A percentile compares a stretch with the other conserved stretches of the same genome.
Evolutionary conservation across 352 stramenopile genomes (phyloP).

Genomic region (Phytophthora syringae): DNA sequence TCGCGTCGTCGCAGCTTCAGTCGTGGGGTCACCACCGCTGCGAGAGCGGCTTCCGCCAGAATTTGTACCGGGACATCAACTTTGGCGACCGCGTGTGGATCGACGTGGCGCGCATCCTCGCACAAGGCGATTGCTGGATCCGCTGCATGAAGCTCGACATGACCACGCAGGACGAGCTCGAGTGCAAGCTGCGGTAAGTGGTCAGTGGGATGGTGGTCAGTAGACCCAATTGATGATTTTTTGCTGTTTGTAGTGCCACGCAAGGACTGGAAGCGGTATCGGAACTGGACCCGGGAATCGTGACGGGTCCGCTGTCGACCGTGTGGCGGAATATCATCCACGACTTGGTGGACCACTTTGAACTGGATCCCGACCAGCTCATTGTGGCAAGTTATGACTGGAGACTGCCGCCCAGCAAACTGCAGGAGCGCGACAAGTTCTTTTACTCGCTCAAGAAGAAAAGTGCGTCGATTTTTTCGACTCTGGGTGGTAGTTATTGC

Average conservation of each 20-base stretch:
- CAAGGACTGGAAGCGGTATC: slow-evolving; percentile 68
- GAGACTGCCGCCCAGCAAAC: slow-evolving; percentile 70
- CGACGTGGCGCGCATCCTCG: slow-evolving; percentile 71
- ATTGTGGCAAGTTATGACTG: slow-evolving; percentile 85
- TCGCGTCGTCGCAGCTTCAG: slow-evolving; percentile 81
- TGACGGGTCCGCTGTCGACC: slow-evolving; percentile 75
- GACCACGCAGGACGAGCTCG: slow-evolving; percentile 67
- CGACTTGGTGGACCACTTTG: slow-evolving; percentile 74
- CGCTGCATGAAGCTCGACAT: slow-evolving; percentile 79
- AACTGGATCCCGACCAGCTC: slow-evolving; percentile 68
- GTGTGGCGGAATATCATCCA: slow-evolving; percentile 75
- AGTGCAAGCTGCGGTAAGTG: slow-evolving; percentile 75
- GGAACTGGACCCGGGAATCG: slow-evolving; percentile 77
- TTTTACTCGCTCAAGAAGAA: slow-evolving; percentile 78
- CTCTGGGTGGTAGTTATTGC: too few relatives aligned
- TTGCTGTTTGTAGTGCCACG: slow-evolving; percentile 30
- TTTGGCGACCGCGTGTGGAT: slow-evolving; percentile 83
- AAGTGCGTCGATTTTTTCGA: slow-evolving; percentile 50
- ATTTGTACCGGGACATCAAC: slow-evolving; percentile 79
- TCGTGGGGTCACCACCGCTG: slow-evolving; percentile 70
- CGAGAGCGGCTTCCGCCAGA: slow-evolving; percentile 71
- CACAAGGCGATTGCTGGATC: slow-evolving; percentile 81
- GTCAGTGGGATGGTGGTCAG: background rate
- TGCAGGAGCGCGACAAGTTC: slow-evolving; percentile 79
- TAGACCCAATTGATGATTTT: slow-evolving; percentile 18